Conservation (phyloP, 2,329 filamentous ascomycete species). For the Scolecobasidium constrictum region DNA sequence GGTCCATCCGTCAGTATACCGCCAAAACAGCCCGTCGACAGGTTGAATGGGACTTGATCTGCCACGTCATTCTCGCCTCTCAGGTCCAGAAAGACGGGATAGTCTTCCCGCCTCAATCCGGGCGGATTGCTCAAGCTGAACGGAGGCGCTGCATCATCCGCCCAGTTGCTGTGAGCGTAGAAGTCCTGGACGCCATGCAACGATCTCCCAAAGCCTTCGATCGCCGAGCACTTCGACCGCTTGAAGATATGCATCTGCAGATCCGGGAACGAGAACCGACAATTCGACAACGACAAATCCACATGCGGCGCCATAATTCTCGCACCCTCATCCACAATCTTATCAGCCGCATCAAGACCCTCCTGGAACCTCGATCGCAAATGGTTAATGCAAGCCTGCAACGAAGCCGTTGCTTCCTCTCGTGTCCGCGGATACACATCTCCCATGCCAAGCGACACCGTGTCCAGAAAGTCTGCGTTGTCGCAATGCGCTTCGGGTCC, state of each 20-base stretch:
- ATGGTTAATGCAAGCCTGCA: conserved; percentile 16
- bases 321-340: conserved; percentile 14
- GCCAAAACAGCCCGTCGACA: conserved; percentile 18
- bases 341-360: conserved; percentile 16
- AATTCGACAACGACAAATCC: conserved; percentile 14
- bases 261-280: conserved; percentile 16
- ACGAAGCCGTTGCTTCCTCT: conserved; percentile 14
- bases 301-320: conserved; percentile 14
- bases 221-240: conserved; percentile 9
- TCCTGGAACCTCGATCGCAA: conserved; percentile 13
- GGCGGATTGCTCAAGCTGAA: conserved; percentile 16
- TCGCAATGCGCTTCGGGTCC: conserved; percentile 19
- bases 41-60: conserved; percentile 15
- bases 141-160: conserved; percentile 11
- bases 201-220: conserved; percentile 10
- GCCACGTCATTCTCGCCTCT: conserved; percentile 17
- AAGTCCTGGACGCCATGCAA: conserved; percentile 12
- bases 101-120: conserved; percentile 13
- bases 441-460: conserved; percentile 11
- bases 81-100: conserved; percentile 16
- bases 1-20: conserved; percentile 17
- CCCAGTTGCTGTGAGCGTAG: conserved; percentile 11
- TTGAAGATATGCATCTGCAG: conserved; percentile 15
- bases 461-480: conserved; percentile 18
- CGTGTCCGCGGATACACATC: conserved; percentile 15